Evolutionary conservation across 352 stramenopile genomes (phyloP), one percentile per base, ranked within the genome.

Genomic region (Phytophthora chlamydospora): DNA sequence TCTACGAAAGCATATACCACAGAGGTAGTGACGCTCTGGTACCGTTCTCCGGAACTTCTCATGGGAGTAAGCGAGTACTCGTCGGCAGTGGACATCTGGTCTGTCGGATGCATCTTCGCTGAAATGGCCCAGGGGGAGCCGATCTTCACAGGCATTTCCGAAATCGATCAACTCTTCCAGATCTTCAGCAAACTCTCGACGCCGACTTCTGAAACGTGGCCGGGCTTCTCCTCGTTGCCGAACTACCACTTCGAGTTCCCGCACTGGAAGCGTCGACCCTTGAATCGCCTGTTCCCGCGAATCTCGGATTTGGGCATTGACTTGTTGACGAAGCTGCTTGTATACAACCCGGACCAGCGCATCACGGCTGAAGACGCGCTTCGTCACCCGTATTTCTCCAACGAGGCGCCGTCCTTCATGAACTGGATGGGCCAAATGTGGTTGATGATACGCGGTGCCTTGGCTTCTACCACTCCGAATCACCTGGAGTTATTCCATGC

Each of bases 101-200:
- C 78, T 19, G 81, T 96, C 19, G 97, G 97, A 2, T 99, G 96
- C 61, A 99, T 99, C 36, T 98, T 99, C 74, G 97, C 96, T 4
- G 97, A 99, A 74, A 98, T 99, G 87, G 90, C 98, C 34, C 87
- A 89, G 38, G 74, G 73, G 31, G 86, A 90, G 29, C 86, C 86
- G 19, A 75, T 97, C 0, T 97, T 97, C 47, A 90, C 73, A 4
- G 77, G 76, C 46, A 87, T 88, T 48, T 91, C 75, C 11, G 73
- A 95, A 63, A 93, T 95, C 47, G 87, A 95, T 41, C 87, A 95
- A 58, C 66, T 95, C 6, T 93, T 92, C 66, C 83, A 93, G 68
- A 93, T 95, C 29, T 95, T 95, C 40, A 91, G 83, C 62, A 96
- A 98, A 56, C 75, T 99, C 21, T 98, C 97, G 58, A 99, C 98